Evolutionary conservation across 2,329 filamentous ascomycete genomes (phyloP).

Genomic region (Pseudopithomyces chartarum): DNA sequence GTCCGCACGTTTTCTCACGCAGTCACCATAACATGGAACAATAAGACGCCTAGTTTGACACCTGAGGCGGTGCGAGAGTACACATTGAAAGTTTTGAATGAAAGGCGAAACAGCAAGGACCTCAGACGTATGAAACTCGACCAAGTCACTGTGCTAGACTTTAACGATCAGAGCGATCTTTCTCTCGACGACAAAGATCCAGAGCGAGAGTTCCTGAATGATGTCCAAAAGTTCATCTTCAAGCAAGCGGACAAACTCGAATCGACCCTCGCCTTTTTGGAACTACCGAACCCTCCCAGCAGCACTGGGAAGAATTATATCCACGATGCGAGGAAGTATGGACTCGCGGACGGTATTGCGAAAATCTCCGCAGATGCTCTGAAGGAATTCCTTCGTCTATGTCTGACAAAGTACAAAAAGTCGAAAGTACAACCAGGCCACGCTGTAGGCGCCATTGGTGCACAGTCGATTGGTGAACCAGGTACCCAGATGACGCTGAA

Average conservation of each 20-base stretch:
- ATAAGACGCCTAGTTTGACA: constrained; percentile 72
- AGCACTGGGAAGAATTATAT: constrained; percentile 20
- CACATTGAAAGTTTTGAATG: constrained; percentile 69
- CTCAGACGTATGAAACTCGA: constrained; percentile 29
- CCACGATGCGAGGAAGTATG: constrained; percentile 45
- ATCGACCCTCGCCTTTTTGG: constrained; percentile 44
- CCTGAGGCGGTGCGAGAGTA: constrained; percentile 74
- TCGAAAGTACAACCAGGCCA: constrained; percentile 94
- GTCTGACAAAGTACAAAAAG: constrained; percentile 86
- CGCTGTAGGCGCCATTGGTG: constrained; percentile 92
- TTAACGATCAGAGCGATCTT: constrained; percentile 71
- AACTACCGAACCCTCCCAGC: constrained; percentile 21
- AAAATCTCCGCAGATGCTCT: constrained; percentile 82
- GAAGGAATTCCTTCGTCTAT: constrained; percentile 76
- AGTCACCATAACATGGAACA: constrained; percentile 77
- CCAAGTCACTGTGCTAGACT: constrained; percentile 59
- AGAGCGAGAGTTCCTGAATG: constrained; percentile 78
- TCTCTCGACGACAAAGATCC: constrained; percentile 67
- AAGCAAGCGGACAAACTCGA: constrained; percentile 67
- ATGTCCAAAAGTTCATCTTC: constrained; percentile 74
- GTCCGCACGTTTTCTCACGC: constrained; percentile 86
- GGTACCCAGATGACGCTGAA: constrained; percentile 99
- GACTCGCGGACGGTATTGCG: constrained; percentile 69
- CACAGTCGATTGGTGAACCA: constrained; percentile 96
- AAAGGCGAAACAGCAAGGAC: constrained; percentile 58